Base-by-base conservation (phyloP, 2,329 filamentous ascomycete species). In the Knufia petricola region DNA sequence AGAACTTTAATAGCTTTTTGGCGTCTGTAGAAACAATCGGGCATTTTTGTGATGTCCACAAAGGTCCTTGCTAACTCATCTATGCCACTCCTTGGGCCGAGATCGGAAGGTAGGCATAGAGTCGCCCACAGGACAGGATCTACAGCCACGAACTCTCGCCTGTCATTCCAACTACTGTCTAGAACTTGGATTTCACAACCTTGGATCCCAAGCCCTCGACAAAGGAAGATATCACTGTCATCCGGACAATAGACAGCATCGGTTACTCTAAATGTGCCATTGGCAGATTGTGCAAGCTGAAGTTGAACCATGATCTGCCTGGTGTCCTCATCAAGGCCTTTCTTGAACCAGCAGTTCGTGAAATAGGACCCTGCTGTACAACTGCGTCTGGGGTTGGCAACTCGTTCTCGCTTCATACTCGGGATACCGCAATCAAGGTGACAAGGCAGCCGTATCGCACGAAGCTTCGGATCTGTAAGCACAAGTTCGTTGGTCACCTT, bases 191-290 rank as follows among this genome's bases (percentile, higher is more conserved):
- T 20, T 4, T 13, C 19, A n/a, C 37, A 19, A 17, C n/a, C n/a
- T n/a, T 21, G 21, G 6, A 40, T 8, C 10, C 19, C 19, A 21
- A 40, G 37, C 7, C 37, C 37, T 8, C 21, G 19, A 21, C 6
- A 40, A 4, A 40, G 19, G 37, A 4, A 3, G 4, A 4, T 21
- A 12, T 21, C 21, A n/a, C 4, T n/a, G 3, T 21, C 21, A n/a
- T 40, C 17, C 3, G 37, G 37, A 40, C 37, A 40, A n/a, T 40
- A 40, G 7, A 17, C 37, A 40, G 37, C 37, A 6, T 40, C 37
- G 4, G 8, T 13, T 9, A 40, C 37, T 9, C 7, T 21, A 24
- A 21, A 40, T 6, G 4, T 40, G 21, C 37, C 37, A 21, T 21
- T 6, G 3, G 37, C 4, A 12, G 8, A 4, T 40, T 20, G 37